phyloP scores from a whole-genome alignment of 768 basidiomycete genomes.

The Lactifluus piperatus region DNA sequence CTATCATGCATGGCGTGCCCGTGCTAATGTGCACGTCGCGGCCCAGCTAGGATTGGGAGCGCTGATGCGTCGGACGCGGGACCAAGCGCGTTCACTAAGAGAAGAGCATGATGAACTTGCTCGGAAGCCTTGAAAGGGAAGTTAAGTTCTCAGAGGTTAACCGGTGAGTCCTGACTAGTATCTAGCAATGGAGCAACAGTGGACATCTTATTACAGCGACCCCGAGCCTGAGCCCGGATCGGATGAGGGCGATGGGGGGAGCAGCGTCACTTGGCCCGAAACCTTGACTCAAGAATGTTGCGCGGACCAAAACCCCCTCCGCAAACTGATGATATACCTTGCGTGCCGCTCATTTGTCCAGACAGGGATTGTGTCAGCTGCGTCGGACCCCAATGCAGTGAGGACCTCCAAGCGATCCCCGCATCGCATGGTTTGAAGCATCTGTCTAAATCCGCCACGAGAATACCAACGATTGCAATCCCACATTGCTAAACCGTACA shows the following conservation, averaged over 20 bases:
- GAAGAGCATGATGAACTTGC: constrained; percentile 13
- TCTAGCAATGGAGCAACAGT: neutral
- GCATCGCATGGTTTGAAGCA: neutral
- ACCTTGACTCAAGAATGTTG: neutral
- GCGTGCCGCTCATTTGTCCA: neutral
- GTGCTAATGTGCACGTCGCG: constrained; percentile 10
- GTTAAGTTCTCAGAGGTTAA: constrained; percentile 14
- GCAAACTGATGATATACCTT: neutral
- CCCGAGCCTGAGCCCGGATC: neutral
- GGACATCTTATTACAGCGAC: neutral
- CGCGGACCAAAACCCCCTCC: neutral
- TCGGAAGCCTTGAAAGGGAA: constrained; percentile 16
- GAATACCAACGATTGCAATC: constrained; percentile 14
- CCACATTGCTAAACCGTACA: no score
- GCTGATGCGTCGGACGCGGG: neutral
- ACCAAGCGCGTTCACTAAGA: neutral
- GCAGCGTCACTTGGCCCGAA: neutral
- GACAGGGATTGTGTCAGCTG: neutral
- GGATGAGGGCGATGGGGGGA: neutral
- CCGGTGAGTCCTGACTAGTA: constrained; percentile 9
- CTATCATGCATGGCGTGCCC: constrained; percentile 14
- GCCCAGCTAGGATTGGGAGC: constrained; percentile 2
- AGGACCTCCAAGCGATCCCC: constrained; percentile 3
- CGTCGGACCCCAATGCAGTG: neutral
- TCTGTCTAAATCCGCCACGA: neutral